Evolutionary conservation across 805 yeast species (phyloP).

Genomic region (Cyberlindnera petersonii): DNA sequence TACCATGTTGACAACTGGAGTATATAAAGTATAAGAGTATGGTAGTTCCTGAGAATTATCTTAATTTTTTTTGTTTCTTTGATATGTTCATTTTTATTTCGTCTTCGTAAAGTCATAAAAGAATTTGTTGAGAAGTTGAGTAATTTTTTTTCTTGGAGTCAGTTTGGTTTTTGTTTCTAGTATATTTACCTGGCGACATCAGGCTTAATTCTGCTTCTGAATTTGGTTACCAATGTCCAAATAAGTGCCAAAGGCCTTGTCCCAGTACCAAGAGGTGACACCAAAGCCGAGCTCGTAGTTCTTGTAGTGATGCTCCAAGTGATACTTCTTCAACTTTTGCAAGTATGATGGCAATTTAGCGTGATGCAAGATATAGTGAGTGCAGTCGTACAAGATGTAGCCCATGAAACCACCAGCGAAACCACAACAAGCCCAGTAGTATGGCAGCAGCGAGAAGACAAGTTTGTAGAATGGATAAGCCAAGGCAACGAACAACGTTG

Average conservation of each 20-base stretch:
- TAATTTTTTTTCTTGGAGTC: neutral
- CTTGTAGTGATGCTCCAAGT: slow-evolving; percentile 96
- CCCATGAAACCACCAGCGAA: slow-evolving; percentile 97
- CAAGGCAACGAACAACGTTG: slow-evolving; percentile 69
- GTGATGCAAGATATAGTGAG: slow-evolving; percentile 95
- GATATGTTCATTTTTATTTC: neutral
- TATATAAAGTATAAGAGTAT: no score
- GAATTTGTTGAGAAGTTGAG: neutral
- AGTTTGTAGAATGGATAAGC: slow-evolving; percentile 77
- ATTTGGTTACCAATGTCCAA: slow-evolving; percentile 37
- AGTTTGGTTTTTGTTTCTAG: no score
- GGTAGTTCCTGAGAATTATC: no score
- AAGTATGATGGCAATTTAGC: slow-evolving; percentile 70
- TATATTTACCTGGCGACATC: neutral
- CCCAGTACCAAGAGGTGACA: slow-evolving; percentile 94
- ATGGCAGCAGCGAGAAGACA: slow-evolving; percentile 76
- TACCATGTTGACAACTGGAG: no score
- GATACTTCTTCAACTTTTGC: slow-evolving; percentile 81
- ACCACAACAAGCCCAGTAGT: slow-evolving; percentile 80
- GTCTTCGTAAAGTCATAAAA: slow-evolving; percentile 7
- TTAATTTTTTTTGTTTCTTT: neutral
- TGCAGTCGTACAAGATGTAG: slow-evolving; percentile 83
- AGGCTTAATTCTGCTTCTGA: slow-evolving; percentile 16
- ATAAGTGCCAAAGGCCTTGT: slow-evolving; percentile 80
- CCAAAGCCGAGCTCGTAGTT: slow-evolving; percentile 97